A percentile compares a stretch with the other conserved stretches of the same genome.
These are phyloP conservation scores for Petunia secreta DNA, from an alignment of 257 asterid genomes.

Conservation along the genomic window DNA sequence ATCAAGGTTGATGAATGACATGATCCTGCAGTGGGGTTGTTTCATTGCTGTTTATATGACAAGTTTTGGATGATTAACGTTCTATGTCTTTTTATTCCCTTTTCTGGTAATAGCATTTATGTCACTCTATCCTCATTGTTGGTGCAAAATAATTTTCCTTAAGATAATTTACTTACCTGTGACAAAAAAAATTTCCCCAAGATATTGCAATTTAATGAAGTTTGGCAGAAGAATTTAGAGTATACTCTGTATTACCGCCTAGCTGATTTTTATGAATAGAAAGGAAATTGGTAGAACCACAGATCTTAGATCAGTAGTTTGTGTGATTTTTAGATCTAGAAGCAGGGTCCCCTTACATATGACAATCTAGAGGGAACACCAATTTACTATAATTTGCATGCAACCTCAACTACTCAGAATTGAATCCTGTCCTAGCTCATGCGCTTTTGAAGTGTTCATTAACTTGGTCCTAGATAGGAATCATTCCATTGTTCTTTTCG, in stretches of 20 bases:
- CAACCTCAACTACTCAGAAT: not conserved
- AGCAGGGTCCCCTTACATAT: not conserved
- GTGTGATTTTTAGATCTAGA: not conserved
- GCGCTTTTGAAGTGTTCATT: not conserved
- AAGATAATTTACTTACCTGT: not conserved
- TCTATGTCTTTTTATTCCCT: not conserved
- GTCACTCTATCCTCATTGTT: not conserved
- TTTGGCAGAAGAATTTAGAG: not conserved
- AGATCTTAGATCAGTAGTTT: constrained; percentile 8
- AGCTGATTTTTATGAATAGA: not conserved
- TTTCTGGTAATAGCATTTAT: not conserved
- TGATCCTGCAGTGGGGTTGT: constrained; percentile 1
- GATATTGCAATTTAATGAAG: constrained; percentile 10
- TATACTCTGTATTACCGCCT: not conserved
- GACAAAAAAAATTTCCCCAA: not conserved
- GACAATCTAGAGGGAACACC: not conserved
- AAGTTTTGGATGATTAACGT: not conserved
- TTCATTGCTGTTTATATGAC: not conserved
- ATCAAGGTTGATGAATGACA: constrained; percentile 1
- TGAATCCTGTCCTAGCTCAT: not conserved
- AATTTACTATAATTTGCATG: not conserved
- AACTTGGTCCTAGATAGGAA: not conserved
- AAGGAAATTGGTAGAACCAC: not conserved
- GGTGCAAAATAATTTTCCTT: not conserved
- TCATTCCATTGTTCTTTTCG: not conserved